Conservation (phyloP, 352 stramenopile genomes). For the Globisporangium alternatum region DNA sequence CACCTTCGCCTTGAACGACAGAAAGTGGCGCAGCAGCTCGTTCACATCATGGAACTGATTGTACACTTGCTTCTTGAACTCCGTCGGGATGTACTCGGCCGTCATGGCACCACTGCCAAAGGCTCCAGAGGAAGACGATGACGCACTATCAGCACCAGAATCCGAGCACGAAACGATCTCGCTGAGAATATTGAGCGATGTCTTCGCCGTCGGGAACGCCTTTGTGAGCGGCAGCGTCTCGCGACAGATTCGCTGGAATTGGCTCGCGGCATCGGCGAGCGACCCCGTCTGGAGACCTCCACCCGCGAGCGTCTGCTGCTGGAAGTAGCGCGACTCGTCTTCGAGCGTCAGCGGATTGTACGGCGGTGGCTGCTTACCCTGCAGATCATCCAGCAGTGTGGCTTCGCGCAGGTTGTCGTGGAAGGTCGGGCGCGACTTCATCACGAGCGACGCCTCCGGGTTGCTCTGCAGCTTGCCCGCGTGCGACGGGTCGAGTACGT, state of each 20-base stretch:
- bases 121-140: constrained; percentile 31
- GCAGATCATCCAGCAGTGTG: constrained; percentile 70
- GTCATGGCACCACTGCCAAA: constrained; percentile 49
- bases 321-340: constrained; percentile 82
- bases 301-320: constrained; percentile 37
- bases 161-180: constrained; percentile 71
- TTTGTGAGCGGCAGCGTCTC: constrained; percentile 46
- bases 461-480: constrained; percentile 46
- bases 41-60: constrained; percentile 85
- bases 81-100: constrained; percentile 73
- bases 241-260: constrained; percentile 44
- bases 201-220: constrained; percentile 52
- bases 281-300: not conserved
- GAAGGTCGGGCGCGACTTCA: constrained; percentile 32
- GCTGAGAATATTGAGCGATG: constrained; percentile 49
- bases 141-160: constrained; percentile 40
- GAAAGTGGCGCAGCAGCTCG: constrained; percentile 79
- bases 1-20: constrained; percentile 77
- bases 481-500: constrained; percentile 75
- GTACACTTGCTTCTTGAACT: constrained; percentile 88
- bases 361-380: constrained; percentile 39
- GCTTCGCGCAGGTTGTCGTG: constrained; percentile 63
- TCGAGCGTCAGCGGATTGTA: constrained; percentile 81
- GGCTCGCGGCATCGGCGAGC: constrained; percentile 28
- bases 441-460: constrained; percentile 22